Evolutionary conservation across 2,329 filamentous ascomycete species (phyloP), one percentile per base, ranked within the genome.

Genomic region (Blastomyces parvus): DNA sequence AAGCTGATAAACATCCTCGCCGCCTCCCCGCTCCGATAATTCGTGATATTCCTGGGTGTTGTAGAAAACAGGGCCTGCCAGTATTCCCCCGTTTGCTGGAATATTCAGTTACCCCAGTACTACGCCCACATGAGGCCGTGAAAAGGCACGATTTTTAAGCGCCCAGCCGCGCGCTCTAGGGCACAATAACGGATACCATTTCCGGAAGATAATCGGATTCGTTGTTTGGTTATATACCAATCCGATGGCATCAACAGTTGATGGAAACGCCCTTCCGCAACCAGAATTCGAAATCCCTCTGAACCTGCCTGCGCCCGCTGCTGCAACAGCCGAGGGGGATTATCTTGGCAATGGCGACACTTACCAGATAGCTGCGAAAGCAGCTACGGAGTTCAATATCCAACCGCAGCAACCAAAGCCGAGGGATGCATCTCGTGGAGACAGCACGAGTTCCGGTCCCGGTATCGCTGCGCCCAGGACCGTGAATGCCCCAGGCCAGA

Each of bases 231-330:
- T 58, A 61, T 55, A 58, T 17, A 59, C 56, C 53, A 64, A 59
- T 64, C 64, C 63, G 63, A 70, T 70, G 68, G 67, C 66, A 64
- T 69, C 68, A 46, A 63, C 64, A 27, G 62, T 66, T 60, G 64
- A 64, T 27, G 63, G 65, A 63, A 65, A 68, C 63, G 62, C 67
- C 61, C 65, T 68, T 55, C 61, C 66, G 59, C 67, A 66, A 50
- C 61, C 66, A 61, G 69, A 69, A 30, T 66, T 68, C 60, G 68
- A 70, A 60, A 56, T 67, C 33, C 62, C 67, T 4, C n/a, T 68
- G 27, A 66, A 66, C 30, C 52, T 69, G 27, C 53, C 64, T 19
- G 57, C 66, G 36, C 53, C 65, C 30, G 38, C 56, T 44, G 56
- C 66, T 38, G 42, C 61, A 40, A n/a, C 64, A 62, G 58, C 63